Evolutionary conservation across 192 early-diverging fungal genomes (phyloP).

Genomic region (Mortierella claussenii): DNA sequence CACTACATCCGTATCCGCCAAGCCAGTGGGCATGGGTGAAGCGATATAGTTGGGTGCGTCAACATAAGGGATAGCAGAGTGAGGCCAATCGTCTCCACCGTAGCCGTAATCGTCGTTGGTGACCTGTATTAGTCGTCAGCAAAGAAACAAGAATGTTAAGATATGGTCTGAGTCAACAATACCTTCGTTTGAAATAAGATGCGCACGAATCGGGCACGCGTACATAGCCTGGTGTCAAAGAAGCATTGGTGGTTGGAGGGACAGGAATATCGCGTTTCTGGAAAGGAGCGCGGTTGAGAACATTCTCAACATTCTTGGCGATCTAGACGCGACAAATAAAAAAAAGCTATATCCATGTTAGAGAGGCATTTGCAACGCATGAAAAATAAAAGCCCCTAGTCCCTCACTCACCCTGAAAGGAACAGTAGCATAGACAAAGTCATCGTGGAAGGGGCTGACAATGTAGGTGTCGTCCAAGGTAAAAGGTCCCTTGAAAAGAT

Average conservation of each 20-base stretch:
- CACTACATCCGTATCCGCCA: slow-evolving; percentile 35
- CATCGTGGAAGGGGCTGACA: slow-evolving; percentile 57
- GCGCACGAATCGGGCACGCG: no score
- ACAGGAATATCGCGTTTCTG: slow-evolving; percentile 32
- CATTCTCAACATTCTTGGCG: slow-evolving; percentile 45
- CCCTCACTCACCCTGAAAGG: slow-evolving; percentile 23
- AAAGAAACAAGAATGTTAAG: no score
- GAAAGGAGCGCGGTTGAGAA: slow-evolving; percentile 47
- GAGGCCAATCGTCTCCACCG: slow-evolving; percentile 62
- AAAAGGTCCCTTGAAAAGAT: slow-evolving; percentile 60
- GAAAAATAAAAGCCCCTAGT: no score
- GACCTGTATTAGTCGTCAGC: no score
- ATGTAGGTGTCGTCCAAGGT: slow-evolving; percentile 59
- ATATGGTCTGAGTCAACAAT: no score
- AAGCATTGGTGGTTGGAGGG: slow-evolving; percentile 25
- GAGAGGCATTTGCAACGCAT: background rate
- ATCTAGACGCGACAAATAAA: slow-evolving; percentile 1
- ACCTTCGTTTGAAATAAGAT: no score
- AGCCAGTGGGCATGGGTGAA: slow-evolving; percentile 49
- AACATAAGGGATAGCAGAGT: slow-evolving; percentile 53
- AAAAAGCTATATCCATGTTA: background rate
- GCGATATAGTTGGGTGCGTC: slow-evolving; percentile 51
- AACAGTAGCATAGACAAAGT: slow-evolving; percentile 50
- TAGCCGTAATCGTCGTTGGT: slow-evolving; percentile 63
- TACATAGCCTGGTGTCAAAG: slow-evolving; percentile 58